Evolutionary conservation across 371 early-diverging fungal species (phyloP).

Genomic region (Blakeslea trispora): DNA sequence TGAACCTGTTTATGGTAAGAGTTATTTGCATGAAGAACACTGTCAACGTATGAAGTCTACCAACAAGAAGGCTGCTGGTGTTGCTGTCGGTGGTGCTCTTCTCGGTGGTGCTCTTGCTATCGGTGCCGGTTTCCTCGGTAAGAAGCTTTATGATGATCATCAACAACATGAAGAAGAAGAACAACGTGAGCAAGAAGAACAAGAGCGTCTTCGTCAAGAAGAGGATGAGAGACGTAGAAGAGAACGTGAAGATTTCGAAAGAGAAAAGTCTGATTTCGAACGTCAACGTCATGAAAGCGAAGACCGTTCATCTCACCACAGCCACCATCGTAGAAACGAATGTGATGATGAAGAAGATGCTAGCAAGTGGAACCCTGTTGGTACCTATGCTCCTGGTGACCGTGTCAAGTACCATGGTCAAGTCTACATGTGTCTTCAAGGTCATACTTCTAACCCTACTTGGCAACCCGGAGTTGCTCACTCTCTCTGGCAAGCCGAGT

Average conservation of each 20-base stretch:
- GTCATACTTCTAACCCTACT: slow-evolving; percentile 58
- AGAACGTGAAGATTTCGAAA: slow-evolving; percentile 28
- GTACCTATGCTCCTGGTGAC: slow-evolving; percentile 59
- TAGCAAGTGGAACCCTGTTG: slow-evolving; percentile 55
- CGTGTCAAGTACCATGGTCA: slow-evolving; percentile 57
- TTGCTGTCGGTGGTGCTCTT: slow-evolving; percentile 50
- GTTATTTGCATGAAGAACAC: slow-evolving; percentile 52
- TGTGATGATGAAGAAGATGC: slow-evolving; percentile 22
- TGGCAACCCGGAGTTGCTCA: slow-evolving; percentile 56
- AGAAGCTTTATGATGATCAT: slow-evolving; percentile 50
- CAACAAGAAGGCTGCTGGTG: slow-evolving; percentile 47
- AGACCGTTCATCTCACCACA: neutral
- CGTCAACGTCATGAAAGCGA: slow-evolving; percentile 16
- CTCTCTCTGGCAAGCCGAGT: slow-evolving; percentile 58
- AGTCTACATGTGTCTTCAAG: slow-evolving; percentile 54
- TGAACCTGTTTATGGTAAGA: slow-evolving; percentile 48
- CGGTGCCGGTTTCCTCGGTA: slow-evolving; percentile 56
- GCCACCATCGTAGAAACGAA: slow-evolving; percentile 12
- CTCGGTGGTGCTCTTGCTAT: slow-evolving; percentile 49
- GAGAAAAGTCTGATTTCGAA: slow-evolving; percentile 22
- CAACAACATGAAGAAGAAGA: slow-evolving; percentile 38
- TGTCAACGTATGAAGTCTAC: slow-evolving; percentile 50
- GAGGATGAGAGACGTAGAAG: slow-evolving; percentile 24
- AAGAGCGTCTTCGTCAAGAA: slow-evolving; percentile 26
- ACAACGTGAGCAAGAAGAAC: slow-evolving; percentile 32